These are phyloP conservation scores for Arthrobotrys sinensis DNA, from an alignment of 2,329 filamentous ascomycete genomes.

Conservation along the genomic window DNA sequence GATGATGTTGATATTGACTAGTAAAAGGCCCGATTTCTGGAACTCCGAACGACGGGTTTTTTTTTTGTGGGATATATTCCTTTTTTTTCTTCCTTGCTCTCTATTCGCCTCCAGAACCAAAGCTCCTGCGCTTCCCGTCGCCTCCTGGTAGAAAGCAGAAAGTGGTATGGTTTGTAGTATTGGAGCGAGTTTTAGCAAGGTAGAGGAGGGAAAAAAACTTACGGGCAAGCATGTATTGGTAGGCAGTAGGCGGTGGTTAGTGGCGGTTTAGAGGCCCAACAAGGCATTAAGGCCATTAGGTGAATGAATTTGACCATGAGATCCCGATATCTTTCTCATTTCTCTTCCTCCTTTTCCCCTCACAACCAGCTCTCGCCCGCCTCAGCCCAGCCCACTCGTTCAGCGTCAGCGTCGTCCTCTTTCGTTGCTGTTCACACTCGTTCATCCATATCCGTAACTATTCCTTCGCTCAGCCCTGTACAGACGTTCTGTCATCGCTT, in stretches of 20 bases:
- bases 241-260: constrained; percentile 30
- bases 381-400: constrained; percentile 52
- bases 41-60: constrained; percentile 28
- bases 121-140: constrained; percentile 40
- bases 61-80: constrained; percentile 48
- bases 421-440: constrained; percentile 42
- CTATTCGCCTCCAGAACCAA: constrained; percentile 32
- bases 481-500: constrained; percentile 3
- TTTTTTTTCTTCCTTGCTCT: constrained; percentile 26
- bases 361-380: constrained; percentile 54
- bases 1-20: constrained; percentile 51
- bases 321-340: constrained; percentile 59
- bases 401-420: constrained; percentile 53
- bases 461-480: constrained; percentile 43
- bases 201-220: not conserved
- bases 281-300: constrained; percentile 32
- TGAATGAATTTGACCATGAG: constrained; percentile 47
- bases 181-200: constrained; percentile 49
- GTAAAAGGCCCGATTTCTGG: constrained; percentile 39
- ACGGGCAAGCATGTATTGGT: constrained; percentile 1
- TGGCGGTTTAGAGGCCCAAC: constrained; percentile 37
- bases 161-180: constrained; percentile 53
- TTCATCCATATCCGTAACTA: constrained; percentile 37
- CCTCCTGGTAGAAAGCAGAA: constrained; percentile 41
- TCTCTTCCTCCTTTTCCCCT: constrained; percentile 51